Conservation (phyloP, 148 eudicot species). For the Polygonum aviculare region DNA sequence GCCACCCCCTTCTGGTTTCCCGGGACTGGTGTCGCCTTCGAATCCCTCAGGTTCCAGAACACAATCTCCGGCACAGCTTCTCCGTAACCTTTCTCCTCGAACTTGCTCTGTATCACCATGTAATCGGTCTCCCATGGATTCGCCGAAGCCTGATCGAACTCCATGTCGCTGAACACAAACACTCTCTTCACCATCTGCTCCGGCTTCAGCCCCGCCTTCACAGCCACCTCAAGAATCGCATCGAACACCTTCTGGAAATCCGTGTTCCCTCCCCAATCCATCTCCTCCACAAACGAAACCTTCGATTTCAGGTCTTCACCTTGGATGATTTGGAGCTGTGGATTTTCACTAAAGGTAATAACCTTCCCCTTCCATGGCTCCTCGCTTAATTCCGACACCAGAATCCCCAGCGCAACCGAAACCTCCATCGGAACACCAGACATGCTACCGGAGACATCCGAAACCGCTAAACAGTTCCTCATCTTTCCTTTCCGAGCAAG, state of each 20-base stretch:
- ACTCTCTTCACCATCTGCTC: constrained; percentile 22
- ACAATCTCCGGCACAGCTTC: constrained; percentile 24
- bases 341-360: constrained; percentile 17
- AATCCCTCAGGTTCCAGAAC: constrained; percentile 27
- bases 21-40: constrained; percentile 20
- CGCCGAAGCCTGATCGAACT: constrained; percentile 14
- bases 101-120: constrained; percentile 19
- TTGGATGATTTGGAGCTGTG: constrained; percentile 8
- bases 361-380: constrained; percentile 30
- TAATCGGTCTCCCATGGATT: constrained; percentile 27
- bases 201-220: constrained; percentile 12
- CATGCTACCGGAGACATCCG: constrained; percentile 22
- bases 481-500: constrained; percentile 14
- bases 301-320: constrained; percentile 14
- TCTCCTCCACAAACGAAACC: not conserved
- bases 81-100: constrained; percentile 12
- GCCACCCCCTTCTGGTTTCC: constrained; percentile 21
- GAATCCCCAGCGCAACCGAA: constrained; percentile 10
- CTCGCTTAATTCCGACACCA: constrained; percentile 24
- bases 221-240: constrained; percentile 14
- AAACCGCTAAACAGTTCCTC: constrained; percentile 19
- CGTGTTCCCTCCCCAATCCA: constrained; percentile 19
- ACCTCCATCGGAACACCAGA: constrained; percentile 18
- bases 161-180: constrained; percentile 23
- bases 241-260: constrained; percentile 25